Evolutionary conservation across 2,329 filamentous ascomycete species (phyloP).

Genomic region (Ophiocordyceps unilateralis): DNA sequence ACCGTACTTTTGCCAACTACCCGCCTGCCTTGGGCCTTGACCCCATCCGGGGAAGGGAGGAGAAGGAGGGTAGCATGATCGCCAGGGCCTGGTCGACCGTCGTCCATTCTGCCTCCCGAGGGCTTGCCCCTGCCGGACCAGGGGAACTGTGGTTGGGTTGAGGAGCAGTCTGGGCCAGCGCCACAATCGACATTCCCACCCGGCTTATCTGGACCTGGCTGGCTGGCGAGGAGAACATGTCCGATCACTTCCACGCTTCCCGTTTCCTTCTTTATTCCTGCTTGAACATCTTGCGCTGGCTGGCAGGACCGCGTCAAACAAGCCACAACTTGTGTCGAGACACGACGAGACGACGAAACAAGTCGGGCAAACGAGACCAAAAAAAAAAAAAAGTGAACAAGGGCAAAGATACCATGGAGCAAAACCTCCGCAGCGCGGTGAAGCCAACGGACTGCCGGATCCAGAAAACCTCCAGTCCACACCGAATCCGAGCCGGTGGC

Average conservation of each 20-base stretch:
- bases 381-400: neutral
- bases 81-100: neutral
- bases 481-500: neutral
- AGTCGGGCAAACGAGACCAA: neutral
- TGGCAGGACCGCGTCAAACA: too few relatives aligned
- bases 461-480: neutral
- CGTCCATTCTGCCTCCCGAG: neutral
- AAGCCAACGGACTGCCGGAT: neutral
- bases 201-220: neutral
- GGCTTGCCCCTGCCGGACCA: neutral
- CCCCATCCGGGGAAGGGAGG: neutral
- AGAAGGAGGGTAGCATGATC: conserved; percentile 3
- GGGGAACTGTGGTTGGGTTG: neutral
- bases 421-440: neutral
- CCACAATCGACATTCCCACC: neutral
- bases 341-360: neutral
- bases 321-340: too few relatives aligned
- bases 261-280: too few relatives aligned
- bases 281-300: too few relatives aligned
- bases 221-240: neutral
- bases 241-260: too few relatives aligned
- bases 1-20: neutral
- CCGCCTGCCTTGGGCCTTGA: neutral
- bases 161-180: neutral
- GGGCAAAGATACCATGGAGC: neutral